Evolutionary conservation across 352 stramenopile species (phyloP).

Genomic region (Phytophthora sansomeana): DNA sequence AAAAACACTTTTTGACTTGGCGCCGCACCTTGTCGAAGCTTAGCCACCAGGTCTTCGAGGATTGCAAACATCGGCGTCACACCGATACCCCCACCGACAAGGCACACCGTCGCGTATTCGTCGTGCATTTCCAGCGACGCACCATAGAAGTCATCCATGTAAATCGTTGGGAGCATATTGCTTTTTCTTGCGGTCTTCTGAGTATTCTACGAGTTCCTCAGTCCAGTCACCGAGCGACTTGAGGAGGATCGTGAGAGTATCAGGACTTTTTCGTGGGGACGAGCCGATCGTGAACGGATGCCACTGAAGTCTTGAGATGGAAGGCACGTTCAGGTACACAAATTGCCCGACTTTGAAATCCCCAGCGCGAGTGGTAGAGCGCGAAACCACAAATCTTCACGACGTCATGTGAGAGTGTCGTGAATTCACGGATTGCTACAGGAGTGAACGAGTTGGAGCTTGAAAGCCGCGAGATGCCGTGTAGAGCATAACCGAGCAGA

Average conservation of each 20-base stretch:
- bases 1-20: conserved; percentile 35
- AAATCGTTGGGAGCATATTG: conserved; percentile 29
- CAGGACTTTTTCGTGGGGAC: conserved; percentile 32
- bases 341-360: conserved; percentile 40
- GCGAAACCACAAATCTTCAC: conserved; percentile 29
- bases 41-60: conserved; percentile 43
- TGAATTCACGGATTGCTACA: conserved; percentile 35
- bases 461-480: conserved; percentile 33
- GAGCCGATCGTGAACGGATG: conserved; percentile 52
- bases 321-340: conserved; percentile 47
- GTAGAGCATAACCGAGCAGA: conserved; percentile 39
- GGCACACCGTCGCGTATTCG: conserved; percentile 43
- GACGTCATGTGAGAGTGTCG: conserved; percentile 22
- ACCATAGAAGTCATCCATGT: conserved; percentile 59
- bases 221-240: conserved; percentile 57
- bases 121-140: conserved; percentile 42
- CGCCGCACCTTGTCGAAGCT: neutral
- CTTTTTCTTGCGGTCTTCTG: conserved; percentile 27
- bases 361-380: conserved; percentile 1
- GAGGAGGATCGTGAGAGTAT: conserved; percentile 46
- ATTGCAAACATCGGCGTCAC: conserved; percentile 52
- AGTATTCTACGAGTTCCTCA: conserved; percentile 39
- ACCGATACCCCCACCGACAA: conserved; percentile 52
- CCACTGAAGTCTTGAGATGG: conserved; percentile 48
- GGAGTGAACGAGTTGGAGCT: conserved; percentile 25